Conservation (phyloP, 805 yeast genomes). For the Myxozyma vanderwaltii region DNA sequence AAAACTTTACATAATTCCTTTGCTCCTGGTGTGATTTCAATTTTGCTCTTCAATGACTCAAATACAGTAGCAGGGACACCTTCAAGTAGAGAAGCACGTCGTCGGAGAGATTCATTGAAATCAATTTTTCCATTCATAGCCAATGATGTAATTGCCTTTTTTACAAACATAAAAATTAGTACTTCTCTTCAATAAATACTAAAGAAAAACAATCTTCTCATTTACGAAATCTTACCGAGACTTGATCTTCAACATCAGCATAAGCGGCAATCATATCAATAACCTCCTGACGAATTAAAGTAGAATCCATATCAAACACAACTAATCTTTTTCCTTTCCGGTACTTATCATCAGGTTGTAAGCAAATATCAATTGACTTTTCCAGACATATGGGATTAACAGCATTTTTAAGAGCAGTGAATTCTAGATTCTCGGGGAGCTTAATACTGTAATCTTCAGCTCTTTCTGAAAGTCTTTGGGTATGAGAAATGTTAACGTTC, state of each 20-base stretch:
- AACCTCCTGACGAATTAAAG: constrained; percentile 93
- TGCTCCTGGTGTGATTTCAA: constrained; percentile 85
- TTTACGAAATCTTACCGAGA: constrained; percentile 52
- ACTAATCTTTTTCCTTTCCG: constrained; percentile 50
- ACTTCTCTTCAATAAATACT: background rate
- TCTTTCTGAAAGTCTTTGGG: constrained; percentile 18
- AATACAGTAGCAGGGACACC: constrained; percentile 81
- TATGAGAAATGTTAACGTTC: background rate
- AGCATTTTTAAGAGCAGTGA: constrained; percentile 4
- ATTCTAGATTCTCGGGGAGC: constrained; percentile 6
- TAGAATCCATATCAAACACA: constrained; percentile 97
- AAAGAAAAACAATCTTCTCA: too few relatives aligned
- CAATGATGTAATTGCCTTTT: constrained; percentile 73
- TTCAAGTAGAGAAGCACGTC: constrained; percentile 74
- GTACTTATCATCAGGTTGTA: constrained; percentile 21
- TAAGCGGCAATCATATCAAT: constrained; percentile 93
- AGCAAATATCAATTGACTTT: constrained; percentile 17
- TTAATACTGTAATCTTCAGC: constrained; percentile 20
- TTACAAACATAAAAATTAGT: background rate
- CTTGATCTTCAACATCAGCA: constrained; percentile 86
- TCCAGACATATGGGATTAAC: constrained; percentile 15
- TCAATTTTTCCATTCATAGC: constrained; percentile 98
- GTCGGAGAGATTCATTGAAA: constrained; percentile 74
- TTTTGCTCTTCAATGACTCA: constrained; percentile 70
- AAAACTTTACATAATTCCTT: constrained; percentile 65